Evolutionary conservation across 768 basidiomycete genomes (phyloP), one percentile per base, ranked within the genome.

Genomic region (Russula earlei): DNA sequence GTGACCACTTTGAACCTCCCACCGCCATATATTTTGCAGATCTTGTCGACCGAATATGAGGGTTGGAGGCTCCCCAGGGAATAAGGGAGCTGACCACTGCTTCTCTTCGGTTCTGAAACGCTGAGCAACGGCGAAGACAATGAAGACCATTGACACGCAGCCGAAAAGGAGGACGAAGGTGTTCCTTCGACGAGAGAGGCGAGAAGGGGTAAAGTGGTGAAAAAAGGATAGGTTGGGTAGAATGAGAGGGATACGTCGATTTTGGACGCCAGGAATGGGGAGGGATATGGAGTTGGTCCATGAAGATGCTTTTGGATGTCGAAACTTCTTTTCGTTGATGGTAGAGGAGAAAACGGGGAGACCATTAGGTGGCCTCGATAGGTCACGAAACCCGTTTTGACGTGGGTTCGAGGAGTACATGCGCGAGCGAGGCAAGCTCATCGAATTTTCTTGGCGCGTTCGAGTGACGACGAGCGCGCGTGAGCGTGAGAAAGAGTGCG

Each of bases 1-100:
- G 71, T 96, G 93, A 1, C 96, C 96, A 60, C 90, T 89, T 31
- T 82, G 74, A 54, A 98, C 79, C 71, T 99, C 95, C 93, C 93
- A 98, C 58, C 84, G 76, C 94, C 94, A 98, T 69, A 99, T 89
- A 54, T 85, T 77, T 65, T 87, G 88, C 40, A 96, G 67, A 65
- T 97, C 92, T 55, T 87, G 82, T 46, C 84, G 76, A 54, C 75
- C 75, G 65, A 80, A 91, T 34, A 92, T 80, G 27, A 92, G 76
- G 9, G 90, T 90, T 24, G 85, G 74, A 15, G 82, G 75, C 44
- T 85, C 82, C 38, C 75, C 75, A 17, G 72, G 69, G 45, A 81
- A 76, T 17, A 77, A 74, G 36, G 77, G 70, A 12, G 58, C 40
- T 7, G 83, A 76, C 84, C 84, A 87, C 55, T 77, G 76, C 62